Base-by-base conservation (phyloP, 169 alveolate species). In the Plasmodium malariae region DNA sequence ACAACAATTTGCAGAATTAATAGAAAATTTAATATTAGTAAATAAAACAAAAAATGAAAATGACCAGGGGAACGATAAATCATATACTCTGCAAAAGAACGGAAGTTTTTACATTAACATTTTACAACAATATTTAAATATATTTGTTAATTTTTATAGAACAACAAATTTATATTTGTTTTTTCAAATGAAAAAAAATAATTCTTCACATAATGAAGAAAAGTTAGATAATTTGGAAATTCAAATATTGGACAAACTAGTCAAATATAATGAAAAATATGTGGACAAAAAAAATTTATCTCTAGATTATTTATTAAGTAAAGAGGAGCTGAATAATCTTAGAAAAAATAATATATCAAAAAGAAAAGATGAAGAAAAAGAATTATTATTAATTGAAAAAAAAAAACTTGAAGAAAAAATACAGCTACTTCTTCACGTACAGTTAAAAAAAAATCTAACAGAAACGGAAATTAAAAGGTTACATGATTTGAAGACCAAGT, bases 321-420 rank as follows among this genome's bases (percentile, higher is more conserved):
- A 85, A 28, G 87, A 85, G 60, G 91, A 85, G 45, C 17, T 85
- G 51, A 40, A 37, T 0, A 12, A 54, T n/a, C 59, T 68, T 30
- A 37, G 73, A 54, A 34, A 63, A 49, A 76, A 76, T 62, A 55
- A 54, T 57, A 48, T 30, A 7, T 9, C 36, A 24, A n/a, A 36
- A 0, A 68, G 32, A 49, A 54, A 34, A 40, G 74, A 67, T 14
- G 91, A 85, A 85, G 91, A 85, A 59, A 85, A 49, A 43, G 91
- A 85, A 72, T 37, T 85, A 37, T 48, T 85, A 28, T 37, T 85
- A 30, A 69, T 85, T 36, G 91, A 85, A 45, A 85, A 70, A 85
- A 85, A 85, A 85, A 85, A 68, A 68, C 17, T 68, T 43, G 91
- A 85, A 55, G 91, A 85, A 55, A 85, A 67, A 85, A 85, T 85